These are phyloP conservation scores for Hordeum pubiflorum DNA, from an alignment of 202 grass and related monocot species.

Conservation along the genomic window DNA sequence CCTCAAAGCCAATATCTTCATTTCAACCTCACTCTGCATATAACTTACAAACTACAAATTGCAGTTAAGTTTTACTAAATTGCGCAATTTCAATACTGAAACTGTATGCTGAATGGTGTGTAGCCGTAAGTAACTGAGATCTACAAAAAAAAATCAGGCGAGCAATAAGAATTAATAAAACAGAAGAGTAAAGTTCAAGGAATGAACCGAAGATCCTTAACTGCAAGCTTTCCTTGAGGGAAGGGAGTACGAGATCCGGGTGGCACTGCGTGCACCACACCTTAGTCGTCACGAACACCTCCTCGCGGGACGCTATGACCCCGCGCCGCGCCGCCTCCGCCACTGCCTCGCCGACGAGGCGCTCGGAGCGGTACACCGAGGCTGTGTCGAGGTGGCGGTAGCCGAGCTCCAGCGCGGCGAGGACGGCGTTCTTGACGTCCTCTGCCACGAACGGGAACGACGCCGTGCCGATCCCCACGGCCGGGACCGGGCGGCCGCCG, in stretches of 20 bases:
- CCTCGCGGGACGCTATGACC: constrained; percentile 35
- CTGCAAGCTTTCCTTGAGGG: constrained; percentile 44
- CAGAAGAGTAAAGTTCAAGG: neutral
- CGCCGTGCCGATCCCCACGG: constrained; percentile 40
- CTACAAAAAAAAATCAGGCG: neutral
- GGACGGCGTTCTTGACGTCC: constrained; percentile 21
- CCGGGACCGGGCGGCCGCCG: constrained; percentile 7
- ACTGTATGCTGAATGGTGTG: neutral
- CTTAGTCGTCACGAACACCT: constrained; percentile 72
- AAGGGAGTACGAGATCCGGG: constrained; percentile 45
- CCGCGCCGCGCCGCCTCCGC: constrained; percentile 30
- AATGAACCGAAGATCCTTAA: neutral
- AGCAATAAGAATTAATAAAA: neutral
- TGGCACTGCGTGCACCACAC: constrained; percentile 70
- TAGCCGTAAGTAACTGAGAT: neutral
- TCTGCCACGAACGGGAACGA: constrained; percentile 11
- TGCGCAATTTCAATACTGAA: neutral
- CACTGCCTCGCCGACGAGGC: constrained; percentile 38
- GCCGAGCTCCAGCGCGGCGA: constrained; percentile 48
- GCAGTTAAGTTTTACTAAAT: neutral
- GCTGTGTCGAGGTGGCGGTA: constrained; percentile 74
- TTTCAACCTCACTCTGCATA: neutral
- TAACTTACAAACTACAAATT: neutral
- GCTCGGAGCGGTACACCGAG: constrained; percentile 51
- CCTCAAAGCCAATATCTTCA: neutral